These are phyloP conservation scores for Saccharomyces mikatae DNA, from an alignment of 805 yeast genomes.

Conservation along the genomic window DNA sequence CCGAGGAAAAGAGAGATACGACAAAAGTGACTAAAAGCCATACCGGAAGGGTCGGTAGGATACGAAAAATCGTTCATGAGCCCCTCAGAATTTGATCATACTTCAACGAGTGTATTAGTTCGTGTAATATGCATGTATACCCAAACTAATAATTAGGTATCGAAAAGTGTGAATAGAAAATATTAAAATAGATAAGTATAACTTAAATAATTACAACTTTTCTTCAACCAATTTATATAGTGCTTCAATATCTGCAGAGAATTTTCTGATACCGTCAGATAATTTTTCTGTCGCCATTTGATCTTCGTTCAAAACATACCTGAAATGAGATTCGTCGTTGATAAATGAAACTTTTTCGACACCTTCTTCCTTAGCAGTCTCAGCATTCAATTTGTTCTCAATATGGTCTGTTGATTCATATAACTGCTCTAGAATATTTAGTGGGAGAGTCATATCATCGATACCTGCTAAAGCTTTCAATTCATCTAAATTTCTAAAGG, in stretches of 20 bases:
- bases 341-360: constrained; percentile 69
- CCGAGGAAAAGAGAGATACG: neutral
- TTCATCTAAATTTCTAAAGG: constrained; percentile 95
- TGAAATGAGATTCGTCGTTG: constrained; percentile 82
- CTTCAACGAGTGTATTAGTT: neutral
- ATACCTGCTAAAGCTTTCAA: constrained; percentile 95
- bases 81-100: constrained; percentile 5
- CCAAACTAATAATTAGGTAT: neutral
- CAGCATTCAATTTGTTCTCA: constrained; percentile 73
- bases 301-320: constrained; percentile 87
- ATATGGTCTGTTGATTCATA: constrained; percentile 68
- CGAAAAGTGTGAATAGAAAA: neutral
- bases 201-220: constrained; percentile 36
- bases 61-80: constrained; percentile 9
- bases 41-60: neutral
- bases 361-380: constrained; percentile 43
- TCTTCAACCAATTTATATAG: constrained; percentile 59
- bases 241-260: constrained; percentile 86
- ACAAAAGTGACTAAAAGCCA: neutral
- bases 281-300: constrained; percentile 98
- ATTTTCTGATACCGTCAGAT: constrained; percentile 95
- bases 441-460: constrained; percentile 93
- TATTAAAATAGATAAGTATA: constrained; percentile 11
- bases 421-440: constrained; percentile 83
- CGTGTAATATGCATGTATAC: neutral